Conservation (phyloP, 2,329 filamentous ascomycete genomes). For the Hypoxylon sp. region DNA sequence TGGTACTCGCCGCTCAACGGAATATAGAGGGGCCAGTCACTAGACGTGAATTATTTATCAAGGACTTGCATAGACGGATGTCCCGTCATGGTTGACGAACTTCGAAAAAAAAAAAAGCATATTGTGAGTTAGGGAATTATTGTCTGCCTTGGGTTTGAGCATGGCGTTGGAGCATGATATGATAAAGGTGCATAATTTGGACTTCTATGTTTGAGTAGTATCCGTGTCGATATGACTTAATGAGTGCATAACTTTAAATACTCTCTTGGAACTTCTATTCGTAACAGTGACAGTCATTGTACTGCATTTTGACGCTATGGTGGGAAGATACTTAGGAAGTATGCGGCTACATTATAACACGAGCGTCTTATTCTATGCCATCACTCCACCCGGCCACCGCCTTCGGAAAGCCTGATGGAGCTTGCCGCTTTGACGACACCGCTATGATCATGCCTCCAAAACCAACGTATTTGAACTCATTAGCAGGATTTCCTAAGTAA, state of each 20-base stretch:
- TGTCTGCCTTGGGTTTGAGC: conserved; percentile 14
- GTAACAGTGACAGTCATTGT: no score
- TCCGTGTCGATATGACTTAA: background rate
- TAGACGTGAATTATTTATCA: background rate
- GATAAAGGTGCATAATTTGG: conserved; percentile 6
- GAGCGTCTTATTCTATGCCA: no score
- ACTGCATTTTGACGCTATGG: no score
- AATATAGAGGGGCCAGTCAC: background rate
- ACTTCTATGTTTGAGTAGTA: background rate
- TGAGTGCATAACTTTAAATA: background rate
- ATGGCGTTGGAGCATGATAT: conserved; percentile 16
- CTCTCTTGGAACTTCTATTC: background rate
- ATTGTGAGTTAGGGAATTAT: conserved; percentile 4
- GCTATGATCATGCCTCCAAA: conserved; percentile 55
- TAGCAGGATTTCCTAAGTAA: conserved; percentile 59
- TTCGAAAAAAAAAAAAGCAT: background rate
- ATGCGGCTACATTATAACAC: no score
- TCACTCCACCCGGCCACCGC: no score
- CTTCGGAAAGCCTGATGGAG: background rate
- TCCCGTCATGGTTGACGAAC: background rate
- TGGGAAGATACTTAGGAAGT: no score
- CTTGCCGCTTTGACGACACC: conserved; percentile 28
- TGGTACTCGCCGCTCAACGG: background rate
- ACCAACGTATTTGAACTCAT: conserved; percentile 65
- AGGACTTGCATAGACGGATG: background rate